These are phyloP conservation scores for Trichoderma cornu-damae DNA, from an alignment of 2,329 filamentous ascomycete species.

Conservation along the genomic window DNA sequence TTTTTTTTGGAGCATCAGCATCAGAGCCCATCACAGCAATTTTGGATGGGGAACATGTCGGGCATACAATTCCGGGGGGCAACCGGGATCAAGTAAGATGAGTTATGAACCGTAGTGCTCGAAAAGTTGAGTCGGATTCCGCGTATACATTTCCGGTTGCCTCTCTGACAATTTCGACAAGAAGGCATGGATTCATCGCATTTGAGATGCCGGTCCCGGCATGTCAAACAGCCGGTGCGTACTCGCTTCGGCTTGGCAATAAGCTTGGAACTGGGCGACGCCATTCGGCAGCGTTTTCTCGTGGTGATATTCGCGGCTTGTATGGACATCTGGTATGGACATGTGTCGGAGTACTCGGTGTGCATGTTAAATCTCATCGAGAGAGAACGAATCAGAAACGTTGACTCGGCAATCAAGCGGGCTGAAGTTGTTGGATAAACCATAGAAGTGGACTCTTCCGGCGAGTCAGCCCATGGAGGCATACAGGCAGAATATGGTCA, in stretches of 20 bases:
- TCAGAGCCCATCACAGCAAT: too few relatives aligned
- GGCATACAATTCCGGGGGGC: slow-evolving; percentile 26
- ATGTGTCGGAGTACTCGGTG: neutral
- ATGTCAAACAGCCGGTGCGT: slow-evolving; percentile 85
- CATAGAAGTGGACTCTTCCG: neutral
- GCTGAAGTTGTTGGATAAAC: neutral
- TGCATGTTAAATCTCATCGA: neutral
- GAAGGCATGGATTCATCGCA: slow-evolving; percentile 69
- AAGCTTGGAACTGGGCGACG: neutral
- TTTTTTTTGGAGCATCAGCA: neutral
- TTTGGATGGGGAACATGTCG: too few relatives aligned
- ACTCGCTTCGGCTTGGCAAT: slow-evolving; percentile 60
- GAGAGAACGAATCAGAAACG: neutral
- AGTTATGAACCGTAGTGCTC: slow-evolving; percentile 68
- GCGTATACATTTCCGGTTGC: slow-evolving; percentile 76
- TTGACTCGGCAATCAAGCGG: neutral
- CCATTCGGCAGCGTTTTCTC: neutral
- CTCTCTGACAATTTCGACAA: slow-evolving; percentile 80
- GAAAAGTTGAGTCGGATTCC: slow-evolving; percentile 89
- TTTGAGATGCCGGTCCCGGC: slow-evolving; percentile 82
- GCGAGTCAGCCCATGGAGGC: neutral
- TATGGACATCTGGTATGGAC: neutral
- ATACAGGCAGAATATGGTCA: neutral
- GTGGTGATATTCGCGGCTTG: neutral
- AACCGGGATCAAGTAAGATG: slow-evolving; percentile 45